Evolutionary conservation across 495 filamentous ascomycete species (phyloP), one percentile per base, ranked within the genome.

Genomic region (Aspergillus taichungensis): DNA sequence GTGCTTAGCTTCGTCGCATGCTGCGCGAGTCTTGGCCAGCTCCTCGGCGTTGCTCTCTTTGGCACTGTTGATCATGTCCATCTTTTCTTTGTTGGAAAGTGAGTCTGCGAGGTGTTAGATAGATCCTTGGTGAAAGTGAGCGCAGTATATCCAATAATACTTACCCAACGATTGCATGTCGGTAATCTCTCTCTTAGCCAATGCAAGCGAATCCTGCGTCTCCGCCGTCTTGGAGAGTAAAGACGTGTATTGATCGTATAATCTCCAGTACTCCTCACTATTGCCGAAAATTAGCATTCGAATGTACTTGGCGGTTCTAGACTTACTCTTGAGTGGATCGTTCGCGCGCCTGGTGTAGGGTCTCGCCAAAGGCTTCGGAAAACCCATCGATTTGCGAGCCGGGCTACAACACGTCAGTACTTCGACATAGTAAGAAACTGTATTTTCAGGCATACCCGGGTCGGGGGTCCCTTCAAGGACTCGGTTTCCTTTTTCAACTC

Each of bases 201-300:
- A 55, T 40, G 64, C 60, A 29, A 72, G 48, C 8, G 57, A 54
- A 45, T 70, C 62, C 40, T 74, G 64, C 14, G 67, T 52, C 12
- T 70, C 68, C 27, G 61, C 60, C 39, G 68, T 59, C 49, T 66
- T 71, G 44, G 65, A 62, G 13, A 71, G 60, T n/a, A 59, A 49
- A 6, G 52, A 46, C 6, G 68, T 67, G 44, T 66, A 67, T 32
- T 67, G 66, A 30, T 73, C 71, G 39, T 72, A 72, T 41, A 73
- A 44, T 33, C 66, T 69, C 62, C 66, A 73, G 43, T 73, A 73
- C 18, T 71, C 64, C 33, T 73, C 68, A 50, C 72, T 71, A 13
- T 4, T 40, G 9, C 13, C 43, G 8, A 5, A 30, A 6, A 37
- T 67, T 52, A 69, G 59, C 34, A 46, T 33, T 18, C 10, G 8